Base-by-base conservation (phyloP, 2,329 filamentous ascomycete genomes). In the Penicillium oxalicum region DNA sequence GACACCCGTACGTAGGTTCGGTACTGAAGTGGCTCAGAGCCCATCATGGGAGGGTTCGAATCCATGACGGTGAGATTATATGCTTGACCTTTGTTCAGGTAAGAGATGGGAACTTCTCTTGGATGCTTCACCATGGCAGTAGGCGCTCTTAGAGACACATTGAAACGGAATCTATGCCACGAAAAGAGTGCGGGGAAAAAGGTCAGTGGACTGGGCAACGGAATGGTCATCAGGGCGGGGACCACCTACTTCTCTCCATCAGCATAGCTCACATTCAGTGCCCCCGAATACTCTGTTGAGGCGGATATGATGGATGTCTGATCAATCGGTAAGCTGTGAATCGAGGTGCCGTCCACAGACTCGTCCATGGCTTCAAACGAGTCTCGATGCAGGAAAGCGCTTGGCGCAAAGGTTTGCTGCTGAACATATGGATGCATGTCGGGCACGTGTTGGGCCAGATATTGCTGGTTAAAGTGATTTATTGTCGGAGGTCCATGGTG, bases 61-160 rank as follows among this genome's bases (percentile, higher is more conserved):
- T 98, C 93, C 40, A 87, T 76, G 27, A 98, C 80, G 2, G 87
- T 87, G 13, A 98, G 75, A 0, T 88, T 87, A 67, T 98, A 98
- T 12, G 90, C 88, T 66, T 97, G 91, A 25, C 91, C 91, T 70
- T 97, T 97, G 74, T 98, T 98, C 13, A 98, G 79, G 65, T 98
- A 98, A 0, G 91, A 96, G n/a, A 97, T 82, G 0, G 93, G 93
- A 25, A 97, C 94, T 67, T 97, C 91, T 51, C 94, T 87, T 1
- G 83, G 72, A 53, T 90, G 84, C 67, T 87, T 94, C 25, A 67
- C 86, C 93, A 97, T 98, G 6, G 93, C 93, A 0, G 93, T 98
- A 3, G 91, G 90, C 1, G 93, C 91, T 66, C 95, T 94, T 40
- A 98, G 72, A 0, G 88, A 93, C 44, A 88, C 86, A 65, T 93